Evolutionary conservation across 179 eudicot genomes (phyloP).

Genomic region (Silene noctiflora): DNA sequence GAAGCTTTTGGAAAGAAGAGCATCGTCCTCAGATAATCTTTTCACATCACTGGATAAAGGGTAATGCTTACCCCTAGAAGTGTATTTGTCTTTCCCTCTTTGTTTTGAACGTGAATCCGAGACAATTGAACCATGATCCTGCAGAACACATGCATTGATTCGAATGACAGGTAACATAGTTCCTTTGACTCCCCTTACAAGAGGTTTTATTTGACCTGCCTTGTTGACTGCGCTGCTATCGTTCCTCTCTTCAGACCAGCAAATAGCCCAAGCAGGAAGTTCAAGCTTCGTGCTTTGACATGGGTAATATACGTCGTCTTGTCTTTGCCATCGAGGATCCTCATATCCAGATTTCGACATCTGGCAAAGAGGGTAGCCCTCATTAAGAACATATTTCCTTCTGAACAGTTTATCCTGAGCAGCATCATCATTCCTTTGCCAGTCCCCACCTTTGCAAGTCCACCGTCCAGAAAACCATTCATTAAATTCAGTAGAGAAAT

Average conservation of each 20-base stretch:
- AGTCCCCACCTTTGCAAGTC: conserved; percentile 96
- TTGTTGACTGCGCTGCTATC: conserved; percentile 46
- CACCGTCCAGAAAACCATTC: conserved; percentile 65
- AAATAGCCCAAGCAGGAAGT: conserved; percentile 81
- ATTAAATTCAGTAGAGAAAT: conserved; percentile 37
- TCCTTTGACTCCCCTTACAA: conserved; percentile 68
- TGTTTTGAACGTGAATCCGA: conserved; percentile 61
- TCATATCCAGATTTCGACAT: conserved; percentile 79
- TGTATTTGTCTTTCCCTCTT: conserved; percentile 60
- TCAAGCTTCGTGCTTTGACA: conserved; percentile 67
- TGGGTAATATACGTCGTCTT: conserved; percentile 75
- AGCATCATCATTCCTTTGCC: conserved; percentile 83
- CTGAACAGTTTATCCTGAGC: conserved; percentile 49
- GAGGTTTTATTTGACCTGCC: conserved; percentile 48
- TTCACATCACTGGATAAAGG: conserved; percentile 50
- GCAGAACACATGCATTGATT: conserved; percentile 91
- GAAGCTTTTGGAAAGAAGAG: conserved; percentile 36
- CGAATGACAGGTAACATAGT: conserved; percentile 76
- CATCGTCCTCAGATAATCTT: conserved; percentile 52
- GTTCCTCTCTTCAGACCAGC: conserved; percentile 61
- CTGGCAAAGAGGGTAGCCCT: conserved; percentile 84
- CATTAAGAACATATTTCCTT: conserved; percentile 79
- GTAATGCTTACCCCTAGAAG: conserved; percentile 53
- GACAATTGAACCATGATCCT: conserved; percentile 70
- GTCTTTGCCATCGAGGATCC: conserved; percentile 73